Base-by-base conservation (phyloP, 1,139 yeast genomes). In the Protomyces pachydermus region DNA sequence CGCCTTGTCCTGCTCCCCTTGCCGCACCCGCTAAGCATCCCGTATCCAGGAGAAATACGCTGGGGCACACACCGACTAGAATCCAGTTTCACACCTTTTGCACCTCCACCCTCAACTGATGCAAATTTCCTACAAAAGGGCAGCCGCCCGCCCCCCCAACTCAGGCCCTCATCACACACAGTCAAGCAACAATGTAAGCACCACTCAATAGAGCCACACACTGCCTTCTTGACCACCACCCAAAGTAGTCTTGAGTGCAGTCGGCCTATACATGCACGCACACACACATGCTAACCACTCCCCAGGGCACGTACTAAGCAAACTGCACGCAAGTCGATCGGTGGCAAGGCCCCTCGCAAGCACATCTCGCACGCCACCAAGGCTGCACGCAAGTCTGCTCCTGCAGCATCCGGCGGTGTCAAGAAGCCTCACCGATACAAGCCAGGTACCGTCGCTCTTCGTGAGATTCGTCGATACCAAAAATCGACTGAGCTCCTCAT, bases 271-370 rank as follows among this genome's bases (percentile, higher is more conserved):
- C 32, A 28, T 28, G 4, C 32, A 28, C 9, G 1, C 32, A 18
- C 16, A 28, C 32, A 28, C 32, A 18, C 16, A n/a, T 42, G 48
- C 48, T 42, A 56, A 57, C 18, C 57, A 54, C 16, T n/a, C 9
- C 8, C 32, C 39, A 58, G 53, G 97, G 97, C 97, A 79, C 91
- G 97, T 88, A 91, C 97, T 72, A 91, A 91, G 82, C 96, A 91
- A 84, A 91, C 97, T 72, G 97, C 97, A 77, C 89, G 97, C 87
- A 91, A 91, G 82, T 90, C 97, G 74, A 90, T 97, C 76, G 97
- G 97, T 87, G 98, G 98, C 83, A 91, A 91, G 81, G 97, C 97
- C 71, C 98, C 98, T 84, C 89, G 98, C 87, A 91, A 91, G 84
- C 97, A 91, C 82, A 56, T 58, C 62, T 58, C 62, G 14, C 85